Percentiles rank a stretch among this genome's conserved stretches.
Evolutionary conservation across 192 early-diverging fungal genomes (phyloP).

Genomic region (Ramicandelaber brevisporus): DNA sequence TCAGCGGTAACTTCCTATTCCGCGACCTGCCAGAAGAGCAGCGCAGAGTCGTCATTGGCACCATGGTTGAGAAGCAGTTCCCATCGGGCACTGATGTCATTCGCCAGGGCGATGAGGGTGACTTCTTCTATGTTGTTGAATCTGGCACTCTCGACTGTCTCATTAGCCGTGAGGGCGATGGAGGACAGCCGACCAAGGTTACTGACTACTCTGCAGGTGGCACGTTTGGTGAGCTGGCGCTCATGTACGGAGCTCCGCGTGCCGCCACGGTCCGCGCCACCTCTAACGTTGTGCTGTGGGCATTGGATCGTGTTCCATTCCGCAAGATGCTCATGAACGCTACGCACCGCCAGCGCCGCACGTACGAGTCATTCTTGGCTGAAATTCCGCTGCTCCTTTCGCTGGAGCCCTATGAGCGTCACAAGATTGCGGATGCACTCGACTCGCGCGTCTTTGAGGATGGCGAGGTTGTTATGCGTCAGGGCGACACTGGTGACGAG

Average conservation of each 20-base stretch:
- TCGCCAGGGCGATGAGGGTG: slow-evolving; percentile 82
- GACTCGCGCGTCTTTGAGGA: slow-evolving; percentile 78
- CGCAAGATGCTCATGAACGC: slow-evolving; percentile 94
- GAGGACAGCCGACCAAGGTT: slow-evolving; percentile 40
- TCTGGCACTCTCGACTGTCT: slow-evolving; percentile 75
- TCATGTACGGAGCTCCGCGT: slow-evolving; percentile 98
- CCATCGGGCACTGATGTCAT: slow-evolving; percentile 46
- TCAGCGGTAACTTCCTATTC: slow-evolving; percentile 82
- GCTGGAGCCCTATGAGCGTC: slow-evolving; percentile 86
- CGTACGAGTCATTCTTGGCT: slow-evolving; percentile 93
- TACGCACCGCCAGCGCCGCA: slow-evolving; percentile 75
- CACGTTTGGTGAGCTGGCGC: slow-evolving; percentile 91
- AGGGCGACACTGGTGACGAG: slow-evolving; percentile 80
- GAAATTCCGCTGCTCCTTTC: slow-evolving; percentile 70
- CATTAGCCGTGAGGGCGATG: slow-evolving; percentile 40
- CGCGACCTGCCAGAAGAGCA: slow-evolving; percentile 87
- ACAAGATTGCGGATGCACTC: slow-evolving; percentile 95
- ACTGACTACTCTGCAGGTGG: slow-evolving; percentile 56
- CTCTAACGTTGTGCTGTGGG: slow-evolving; percentile 71
- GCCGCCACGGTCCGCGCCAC: slow-evolving; percentile 88
- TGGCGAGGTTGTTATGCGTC: slow-evolving; percentile 55
- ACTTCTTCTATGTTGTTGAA: slow-evolving; percentile 98
- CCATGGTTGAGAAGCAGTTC: slow-evolving; percentile 81
- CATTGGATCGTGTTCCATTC: slow-evolving; percentile 92
- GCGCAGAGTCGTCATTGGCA: slow-evolving; percentile 77